phyloP scores from a whole-genome alignment of 2,329 filamentous ascomycete genomes.

The Septoria petroselini region DNA sequence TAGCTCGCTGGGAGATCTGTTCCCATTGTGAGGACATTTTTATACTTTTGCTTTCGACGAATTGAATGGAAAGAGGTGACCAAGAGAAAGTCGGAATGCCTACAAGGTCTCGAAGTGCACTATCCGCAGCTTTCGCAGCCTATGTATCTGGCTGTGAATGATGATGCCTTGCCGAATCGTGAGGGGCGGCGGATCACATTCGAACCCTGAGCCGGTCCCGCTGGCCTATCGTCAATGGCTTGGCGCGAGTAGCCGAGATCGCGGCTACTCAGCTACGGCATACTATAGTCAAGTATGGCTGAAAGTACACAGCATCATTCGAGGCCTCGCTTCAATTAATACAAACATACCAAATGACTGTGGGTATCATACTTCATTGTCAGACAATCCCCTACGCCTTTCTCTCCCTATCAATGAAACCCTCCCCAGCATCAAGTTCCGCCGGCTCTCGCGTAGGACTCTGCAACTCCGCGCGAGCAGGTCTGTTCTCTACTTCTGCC shows the following conservation, averaged over 20 bases:
- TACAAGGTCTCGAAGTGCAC: not conserved
- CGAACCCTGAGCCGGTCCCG: not conserved
- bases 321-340: too few relatives aligned
- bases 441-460: not conserved
- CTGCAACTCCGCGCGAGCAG: not conserved
- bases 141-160: slow-evolving; percentile 2
- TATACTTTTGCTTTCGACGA: not conserved
- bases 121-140: not conserved
- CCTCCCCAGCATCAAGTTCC: not conserved
- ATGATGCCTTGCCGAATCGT: slow-evolving; percentile 6
- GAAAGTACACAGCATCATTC: too few relatives aligned
- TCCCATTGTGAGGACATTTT: slow-evolving; percentile 41
- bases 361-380: not conserved
- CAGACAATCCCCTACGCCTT: not conserved
- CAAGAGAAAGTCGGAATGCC: not conserved
- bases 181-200: slow-evolving; percentile 1
- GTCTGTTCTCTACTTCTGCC: not conserved
- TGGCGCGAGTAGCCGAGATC: not conserved
- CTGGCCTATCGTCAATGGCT: slow-evolving; percentile 12
- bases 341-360: too few relatives aligned
- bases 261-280: not conserved
- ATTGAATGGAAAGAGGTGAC: not conserved
- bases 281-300: too few relatives aligned
- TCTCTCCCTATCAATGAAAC: not conserved
- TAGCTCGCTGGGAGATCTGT: slow-evolving; percentile 44